Percentiles rank a stretch among this genome's conserved stretches.
These are phyloP conservation scores for Termitomyces sp. DNA, from an alignment of 768 basidiomycete genomes.

Conservation along the genomic window DNA sequence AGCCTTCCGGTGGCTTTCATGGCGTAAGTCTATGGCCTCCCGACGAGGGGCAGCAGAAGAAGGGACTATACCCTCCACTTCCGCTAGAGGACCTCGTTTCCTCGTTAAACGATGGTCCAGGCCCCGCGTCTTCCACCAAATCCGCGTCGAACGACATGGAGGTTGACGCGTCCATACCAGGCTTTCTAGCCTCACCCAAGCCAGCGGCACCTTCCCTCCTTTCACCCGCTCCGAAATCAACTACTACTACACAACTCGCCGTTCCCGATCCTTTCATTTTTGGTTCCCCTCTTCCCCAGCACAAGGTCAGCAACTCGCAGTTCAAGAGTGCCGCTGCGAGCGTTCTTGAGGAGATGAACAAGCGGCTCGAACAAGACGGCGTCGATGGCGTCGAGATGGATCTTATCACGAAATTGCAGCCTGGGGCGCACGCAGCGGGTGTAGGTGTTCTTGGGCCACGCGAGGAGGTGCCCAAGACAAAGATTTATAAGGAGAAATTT, in stretches of 20 bases:
- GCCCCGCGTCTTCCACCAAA: slow-evolving; percentile 14
- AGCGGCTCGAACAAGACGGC: slow-evolving; percentile 58
- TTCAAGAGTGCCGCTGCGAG: slow-evolving; percentile 67
- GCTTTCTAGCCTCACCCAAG: slow-evolving; percentile 21
- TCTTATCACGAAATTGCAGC: slow-evolving; percentile 43
- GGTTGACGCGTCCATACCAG: slow-evolving; percentile 34
- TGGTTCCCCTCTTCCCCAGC: slow-evolving; percentile 69
- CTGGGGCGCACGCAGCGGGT: slow-evolving; percentile 24
- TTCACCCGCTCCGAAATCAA: slow-evolving; percentile 12
- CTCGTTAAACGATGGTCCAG: slow-evolving; percentile 18
- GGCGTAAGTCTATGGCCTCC: slow-evolving; percentile 31
- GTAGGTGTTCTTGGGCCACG: slow-evolving; percentile 15
- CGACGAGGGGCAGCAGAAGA: slow-evolving; percentile 20
- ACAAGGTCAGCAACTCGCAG: slow-evolving; percentile 60
- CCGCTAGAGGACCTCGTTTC: slow-evolving; percentile 31
- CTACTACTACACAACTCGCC: slow-evolving; percentile 22
- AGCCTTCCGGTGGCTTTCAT: slow-evolving; percentile 20
- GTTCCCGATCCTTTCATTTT: slow-evolving; percentile 62
- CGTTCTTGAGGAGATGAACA: slow-evolving; percentile 83
- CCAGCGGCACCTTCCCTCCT: slow-evolving; percentile 3
- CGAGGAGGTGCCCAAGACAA: slow-evolving; percentile 29
- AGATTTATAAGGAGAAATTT: slow-evolving; percentile 43
- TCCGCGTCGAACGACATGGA: slow-evolving; percentile 14
- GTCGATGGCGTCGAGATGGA: slow-evolving; percentile 45
- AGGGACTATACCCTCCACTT: slow-evolving; percentile 38